phyloP scores from a whole-genome alignment of 2,329 filamentous ascomycete genomes.

The Escovopsis sp. region DNA sequence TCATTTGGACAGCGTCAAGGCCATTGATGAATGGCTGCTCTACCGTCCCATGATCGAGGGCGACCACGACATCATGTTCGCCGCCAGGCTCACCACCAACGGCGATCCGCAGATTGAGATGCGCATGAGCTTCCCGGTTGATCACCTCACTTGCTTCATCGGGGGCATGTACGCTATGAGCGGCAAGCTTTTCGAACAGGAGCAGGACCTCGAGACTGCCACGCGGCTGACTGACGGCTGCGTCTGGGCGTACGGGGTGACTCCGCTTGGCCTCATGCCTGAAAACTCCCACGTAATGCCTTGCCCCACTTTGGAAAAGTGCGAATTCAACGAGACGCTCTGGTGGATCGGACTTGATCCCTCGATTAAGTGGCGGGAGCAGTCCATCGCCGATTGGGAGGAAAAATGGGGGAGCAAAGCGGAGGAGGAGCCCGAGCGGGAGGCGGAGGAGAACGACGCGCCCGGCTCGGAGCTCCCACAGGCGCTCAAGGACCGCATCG shows the following conservation, averaged over 20 bases:
- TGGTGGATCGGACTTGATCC: slow-evolving; percentile 38
- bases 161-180: slow-evolving; percentile 57
- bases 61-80: slow-evolving; percentile 56
- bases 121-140: slow-evolving; percentile 41
- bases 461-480: slow-evolving; percentile 13
- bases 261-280: slow-evolving; percentile 49
- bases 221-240: slow-evolving; percentile 53
- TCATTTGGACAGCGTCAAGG: slow-evolving; percentile 53
- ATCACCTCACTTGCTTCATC: slow-evolving; percentile 52
- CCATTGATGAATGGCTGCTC: slow-evolving; percentile 58
- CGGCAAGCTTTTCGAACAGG: slow-evolving; percentile 44
- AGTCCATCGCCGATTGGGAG: slow-evolving; percentile 30
- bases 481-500: slow-evolving; percentile 19
- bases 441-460: slow-evolving; percentile 4
- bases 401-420: no score
- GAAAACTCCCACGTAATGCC: slow-evolving; percentile 32
- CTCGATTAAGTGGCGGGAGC: slow-evolving; percentile 25
- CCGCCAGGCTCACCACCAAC: slow-evolving; percentile 42
- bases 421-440: slow-evolving; percentile 22
- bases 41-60: slow-evolving; percentile 62
- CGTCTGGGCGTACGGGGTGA: slow-evolving; percentile 53
- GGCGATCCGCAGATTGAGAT: slow-evolving; percentile 27
- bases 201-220: slow-evolving; percentile 47
- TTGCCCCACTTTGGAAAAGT: slow-evolving; percentile 32
- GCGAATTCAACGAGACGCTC: slow-evolving; percentile 34